Base-by-base conservation (phyloP, 352 stramenopile genomes). In the Phytophthora cactorum region DNA sequence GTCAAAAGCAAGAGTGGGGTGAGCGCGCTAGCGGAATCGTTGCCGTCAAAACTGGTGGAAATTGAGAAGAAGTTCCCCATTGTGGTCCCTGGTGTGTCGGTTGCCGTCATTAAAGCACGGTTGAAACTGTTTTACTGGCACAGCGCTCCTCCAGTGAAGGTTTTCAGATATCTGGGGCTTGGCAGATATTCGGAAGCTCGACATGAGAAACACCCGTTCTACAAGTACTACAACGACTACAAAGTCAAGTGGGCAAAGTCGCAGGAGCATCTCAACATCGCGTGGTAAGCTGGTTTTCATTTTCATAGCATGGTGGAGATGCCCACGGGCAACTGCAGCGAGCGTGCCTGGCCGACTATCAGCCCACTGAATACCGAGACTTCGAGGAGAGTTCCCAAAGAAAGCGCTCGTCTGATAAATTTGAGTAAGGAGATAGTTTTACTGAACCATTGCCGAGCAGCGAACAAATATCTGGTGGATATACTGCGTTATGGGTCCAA, bases 31-130 rank as follows among this genome's bases (percentile, higher is more conserved):
- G 12, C 31, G 38, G 52, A 59, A 2, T 3, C 34, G 14, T 15
- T 59, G 22, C 52, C 52, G 8, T 2, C 34, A 28, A 59, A 28
- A 49, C 1, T 49, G 12, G 25, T 25, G 28, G 22, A 5, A 5
- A 14, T 59, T 14, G 52, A 50, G 3, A 59, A 59, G 25, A 59
- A 59, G 7, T 59, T 50, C 38, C 52, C 52, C 3, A 9, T 49
- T 5, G 52, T 59, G 22, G 29, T 59, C 14, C 52, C 52, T 39
- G 36, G 25, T 4, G 52, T 59, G 12, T 39, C 52, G 0, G 36
- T 12, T 36, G 25, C 41, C 2, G 1, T 39, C 8, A 39, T 59
- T 28, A 17, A 22, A 50, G 10, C n/a, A 36, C 36, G 36, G 2
- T 28, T 59, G 38, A 41, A 41, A 14, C 3, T 10, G 4, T 47